Evolutionary conservation across 768 basidiomycete species (phyloP), one percentile per base, ranked within the genome.

Genomic region (Fomitopsis pulvina): DNA sequence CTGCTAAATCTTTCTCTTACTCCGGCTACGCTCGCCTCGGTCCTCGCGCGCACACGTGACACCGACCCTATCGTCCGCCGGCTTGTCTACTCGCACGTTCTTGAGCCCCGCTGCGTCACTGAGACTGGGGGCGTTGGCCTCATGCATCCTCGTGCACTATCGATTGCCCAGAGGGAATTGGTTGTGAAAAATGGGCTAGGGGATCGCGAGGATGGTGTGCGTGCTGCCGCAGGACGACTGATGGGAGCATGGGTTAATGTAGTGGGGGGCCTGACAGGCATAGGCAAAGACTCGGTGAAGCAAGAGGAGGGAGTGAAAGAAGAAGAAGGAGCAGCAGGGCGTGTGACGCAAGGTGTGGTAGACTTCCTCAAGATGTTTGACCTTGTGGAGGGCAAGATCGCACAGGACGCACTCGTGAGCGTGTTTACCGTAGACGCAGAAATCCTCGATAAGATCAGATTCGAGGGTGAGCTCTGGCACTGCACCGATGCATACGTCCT

Each of bases 111-210:
- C 3, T 75, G 73, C 54, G 54, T 69, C 57, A 28, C 49, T 1
- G 62, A 66, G 16, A 39, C 62, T 1, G 53, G 56, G 11, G 72
- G 55, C 55, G 73, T 82, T 41, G 80, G 80, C 1, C 67, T 76
- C 2, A 75, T 81, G 1, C 80, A 93, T 53, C 85, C 85, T 0
- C 71, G 77, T 2, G 72, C 72, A 2, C 70, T 97, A 32, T 78
- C 76, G 1, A 80, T 89, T 24, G 68, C 76, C 0, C 88, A 94
- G 58, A 73, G 93, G 10, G 87, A 92, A 58, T 69, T 78, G 21
- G 78, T 95, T 41, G 80, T 95, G 2, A 76, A 78, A 18, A 81
- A 87, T 59, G 95, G 95, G 1, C 72, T 97, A 2, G 84, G 88
- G 0, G 95, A 97, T 66, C 79, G 95, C 24, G 92, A 96, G 51